These are phyloP conservation scores for Adansonia rubrostipa DNA, from an alignment of 441 rosid species.

Conservation along the genomic window DNA sequence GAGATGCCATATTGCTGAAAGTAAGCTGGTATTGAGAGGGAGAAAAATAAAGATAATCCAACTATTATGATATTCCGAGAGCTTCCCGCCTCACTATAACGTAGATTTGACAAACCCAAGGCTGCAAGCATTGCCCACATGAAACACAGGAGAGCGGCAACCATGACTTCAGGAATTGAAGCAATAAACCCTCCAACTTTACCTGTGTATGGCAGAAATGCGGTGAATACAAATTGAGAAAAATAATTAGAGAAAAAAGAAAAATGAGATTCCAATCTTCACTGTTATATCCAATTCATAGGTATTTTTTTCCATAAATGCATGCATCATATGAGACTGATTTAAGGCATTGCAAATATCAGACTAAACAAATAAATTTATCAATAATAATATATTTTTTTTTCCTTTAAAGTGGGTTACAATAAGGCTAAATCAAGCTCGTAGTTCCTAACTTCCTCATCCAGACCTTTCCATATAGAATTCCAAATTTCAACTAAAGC, in stretches of 20 bases:
- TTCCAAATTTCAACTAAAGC: not conserved
- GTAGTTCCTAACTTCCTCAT: not conserved
- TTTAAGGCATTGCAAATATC: slow-evolving; percentile 4
- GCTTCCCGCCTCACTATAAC: slow-evolving; percentile 98
- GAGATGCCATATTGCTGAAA: slow-evolving; percentile 93
- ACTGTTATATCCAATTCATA: not conserved
- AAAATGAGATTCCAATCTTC: not conserved
- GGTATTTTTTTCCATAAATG: not conserved
- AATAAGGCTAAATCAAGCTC: not conserved
- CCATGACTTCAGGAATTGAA: slow-evolving; percentile 93
- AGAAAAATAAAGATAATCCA: slow-evolving; percentile 84
- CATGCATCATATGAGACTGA: not conserved
- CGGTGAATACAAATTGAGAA: not conserved
- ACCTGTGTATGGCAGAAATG: slow-evolving; percentile 48
- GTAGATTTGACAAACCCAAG: slow-evolving; percentile 87
- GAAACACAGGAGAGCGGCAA: slow-evolving; percentile 93
- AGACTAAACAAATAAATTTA: slow-evolving; percentile 9
- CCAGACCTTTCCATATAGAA: slow-evolving; percentile 4
- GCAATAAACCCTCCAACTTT: slow-evolving; percentile 97
- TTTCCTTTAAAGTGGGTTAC: not conserved
- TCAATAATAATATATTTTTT: not conserved
- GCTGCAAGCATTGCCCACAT: slow-evolving; percentile 99
- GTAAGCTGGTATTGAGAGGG: slow-evolving; percentile 92
- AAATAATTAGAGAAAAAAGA: not conserved
- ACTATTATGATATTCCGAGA: slow-evolving; percentile 92